Conservation (phyloP, 2,329 filamentous ascomycete species). For the Neopestalotiopsis sp. region DNA sequence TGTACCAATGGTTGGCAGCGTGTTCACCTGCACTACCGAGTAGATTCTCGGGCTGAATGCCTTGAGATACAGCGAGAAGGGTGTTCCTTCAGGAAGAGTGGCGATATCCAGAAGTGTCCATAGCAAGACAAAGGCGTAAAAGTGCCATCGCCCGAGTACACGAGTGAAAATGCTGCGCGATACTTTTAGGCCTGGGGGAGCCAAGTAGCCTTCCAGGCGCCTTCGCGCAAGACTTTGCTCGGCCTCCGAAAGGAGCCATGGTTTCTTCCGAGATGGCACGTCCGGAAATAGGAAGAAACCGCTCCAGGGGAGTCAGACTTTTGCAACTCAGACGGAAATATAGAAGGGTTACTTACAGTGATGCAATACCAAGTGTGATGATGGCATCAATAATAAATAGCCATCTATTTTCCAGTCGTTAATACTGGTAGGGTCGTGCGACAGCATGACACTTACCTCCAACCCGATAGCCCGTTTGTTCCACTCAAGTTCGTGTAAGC, state of each 20-base stretch:
- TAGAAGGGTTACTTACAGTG: constrained; percentile 37
- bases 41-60: constrained; percentile 38
- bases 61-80: constrained; percentile 46
- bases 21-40: constrained; percentile 46
- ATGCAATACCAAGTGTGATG: constrained; percentile 59
- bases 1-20: constrained; percentile 43
- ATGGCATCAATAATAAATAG: constrained; percentile 65
- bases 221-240: constrained; percentile 40
- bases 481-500: constrained; percentile 59
- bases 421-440: not conserved
- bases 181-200: constrained; percentile 37
- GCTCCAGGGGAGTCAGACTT: constrained; percentile 11
- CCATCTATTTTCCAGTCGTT: constrained; percentile 37
- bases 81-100: constrained; percentile 37
- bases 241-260: constrained; percentile 37
- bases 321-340: no score
- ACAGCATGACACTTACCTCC: constrained; percentile 35
- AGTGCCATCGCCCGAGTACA: constrained; percentile 44
- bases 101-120: constrained; percentile 46
- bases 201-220: constrained; percentile 30
- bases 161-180: constrained; percentile 41
- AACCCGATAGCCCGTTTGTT: constrained; percentile 52
- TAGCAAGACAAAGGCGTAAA: constrained; percentile 42
- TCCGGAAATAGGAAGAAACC: constrained; percentile 52
- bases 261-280: constrained; percentile 41